Evolutionary conservation across 2,329 filamentous ascomycete genomes (phyloP), one percentile per base, ranked within the genome.

Genomic region (Beauveria sp.): DNA sequence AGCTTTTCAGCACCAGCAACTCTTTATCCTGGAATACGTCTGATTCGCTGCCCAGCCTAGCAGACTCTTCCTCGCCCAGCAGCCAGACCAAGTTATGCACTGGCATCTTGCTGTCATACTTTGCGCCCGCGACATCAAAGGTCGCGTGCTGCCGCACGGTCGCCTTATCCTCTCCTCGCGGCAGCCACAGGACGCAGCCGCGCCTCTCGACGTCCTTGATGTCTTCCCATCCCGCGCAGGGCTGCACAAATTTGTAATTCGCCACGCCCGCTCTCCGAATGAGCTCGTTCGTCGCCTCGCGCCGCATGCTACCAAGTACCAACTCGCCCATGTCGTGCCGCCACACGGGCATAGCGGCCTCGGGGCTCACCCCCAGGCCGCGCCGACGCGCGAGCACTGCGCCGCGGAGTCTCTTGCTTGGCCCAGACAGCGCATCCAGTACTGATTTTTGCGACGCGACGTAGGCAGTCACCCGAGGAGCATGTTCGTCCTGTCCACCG

Each of bases 271-370:
- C 70, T 3, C 80, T 65, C 63, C 77, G 71, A 5, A 78, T 60
- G 12, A 89, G 70, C 0, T 78, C 72, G 22, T 81, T 75, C 1
- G 77, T 72, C 20, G 81, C 74, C 1, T 76, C 72, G 5, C 76
- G 71, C 5, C 82, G 79, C 72, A 87, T 74, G 62, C 80, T 72
- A 6, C 76, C 70, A 4, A 87, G 72, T 0, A 88, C 67, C 28
- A 82, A 74, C 0, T 74, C 70, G 40, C 79, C 75, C 84, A 88
- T 88, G 65, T 86, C 83, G 5, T 72, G 46, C 34, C 84, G 79
- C 79, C 79, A 84, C 26, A 75, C 51, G 3, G 62, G 70, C 31
- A 49, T 9, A 63, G 64, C 61, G 34, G 57, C 57, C 2, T 66
- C 62, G 42, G 63, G 61, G 49, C 28, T 54, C 34, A 58, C 51